phyloP scores from a whole-genome alignment of 306 rosid genomes.

The Nissolia schottii region DNA sequence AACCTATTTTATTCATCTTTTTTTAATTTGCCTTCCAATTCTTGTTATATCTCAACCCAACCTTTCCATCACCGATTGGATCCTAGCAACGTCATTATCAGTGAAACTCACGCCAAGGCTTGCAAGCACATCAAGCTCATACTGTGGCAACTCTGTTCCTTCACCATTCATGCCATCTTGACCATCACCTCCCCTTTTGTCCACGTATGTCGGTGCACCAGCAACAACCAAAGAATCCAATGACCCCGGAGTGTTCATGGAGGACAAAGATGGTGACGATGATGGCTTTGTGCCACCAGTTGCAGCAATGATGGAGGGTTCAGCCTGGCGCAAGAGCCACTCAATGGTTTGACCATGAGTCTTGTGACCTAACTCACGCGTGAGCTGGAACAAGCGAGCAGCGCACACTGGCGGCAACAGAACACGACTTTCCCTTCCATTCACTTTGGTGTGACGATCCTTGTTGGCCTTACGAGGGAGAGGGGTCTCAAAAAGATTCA shows the following conservation, averaged over 20 bases:
- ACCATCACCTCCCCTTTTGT: neutral
- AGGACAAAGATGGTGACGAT: neutral
- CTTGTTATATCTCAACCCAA: neutral
- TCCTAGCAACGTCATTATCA: constrained; percentile 24
- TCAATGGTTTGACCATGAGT: constrained; percentile 49
- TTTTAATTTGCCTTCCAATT: neutral
- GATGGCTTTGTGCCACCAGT: neutral
- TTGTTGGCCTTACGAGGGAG: neutral
- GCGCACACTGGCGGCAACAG: constrained; percentile 41
- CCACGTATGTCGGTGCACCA: neutral
- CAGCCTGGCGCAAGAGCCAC: constrained; percentile 51
- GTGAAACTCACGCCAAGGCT: constrained; percentile 35
- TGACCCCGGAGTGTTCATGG: too few species aligned
- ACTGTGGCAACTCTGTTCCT: neutral
- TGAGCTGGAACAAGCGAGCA: constrained; percentile 45
- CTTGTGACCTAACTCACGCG: constrained; percentile 39
- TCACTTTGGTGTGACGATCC: constrained; percentile 27
- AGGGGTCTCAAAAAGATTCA: neutral
- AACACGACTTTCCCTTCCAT: constrained; percentile 36
- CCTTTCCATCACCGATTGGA: constrained; percentile 22
- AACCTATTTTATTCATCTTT: neutral
- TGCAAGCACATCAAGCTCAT: constrained; percentile 29
- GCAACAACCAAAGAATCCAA: neutral
- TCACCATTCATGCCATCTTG: neutral
- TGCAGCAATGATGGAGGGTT: constrained; percentile 28